Base-by-base conservation (phyloP, 1,284 basidiomycete genomes). In the Microbotryomycetes sp. region DNA sequence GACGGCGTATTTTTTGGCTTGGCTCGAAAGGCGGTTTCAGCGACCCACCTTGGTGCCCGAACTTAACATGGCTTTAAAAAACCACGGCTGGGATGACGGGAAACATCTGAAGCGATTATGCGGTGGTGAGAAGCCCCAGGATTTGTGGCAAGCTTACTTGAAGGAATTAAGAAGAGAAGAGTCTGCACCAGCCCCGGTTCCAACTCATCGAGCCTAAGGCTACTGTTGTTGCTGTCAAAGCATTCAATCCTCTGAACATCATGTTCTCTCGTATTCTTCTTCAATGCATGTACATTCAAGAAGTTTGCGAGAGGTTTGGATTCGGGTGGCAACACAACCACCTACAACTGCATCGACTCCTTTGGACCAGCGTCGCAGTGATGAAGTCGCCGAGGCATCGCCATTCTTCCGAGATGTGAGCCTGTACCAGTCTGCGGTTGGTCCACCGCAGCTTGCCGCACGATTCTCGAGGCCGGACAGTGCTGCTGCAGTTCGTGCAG, bases 141-240 rank as follows among this genome's bases (percentile, higher is more conserved):
- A 54, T 4, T 30, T 68, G 25, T 70, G 66, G 63, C 42, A 55
- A n/a, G 23, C n/a, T 25, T 70, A 70, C 45, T 52, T 50, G 36
- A 3, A 22, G 3, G 50, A 31, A 2, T 36, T 68, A 22, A 32
- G 25, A 15, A 26, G 47, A 7, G 56, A 45, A 6, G 48, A 22
- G 31, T 32, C 45, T 4, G 25, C 56, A 14, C 50, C 55, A 4
- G 6, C 9, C n/a, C 59, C 63, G 3, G 49, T 67, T 2, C 66
- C 66, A 16, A 67, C 66, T 3, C 65, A 64, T 15, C 49, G 36
- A 4, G 9, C 54, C n/a, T n/a, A n/a, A n/a, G n/a, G n/a, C n/a
- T n/a, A n/a, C n/a, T n/a, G n/a, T n/a, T n/a, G n/a, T n/a, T n/a
- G n/a, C n/a, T n/a, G n/a, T n/a, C n/a, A n/a, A n/a, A n/a, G n/a